phyloP scores from a whole-genome alignment of 495 filamentous ascomycete species.

The Talaromyces proteolyticus region DNA sequence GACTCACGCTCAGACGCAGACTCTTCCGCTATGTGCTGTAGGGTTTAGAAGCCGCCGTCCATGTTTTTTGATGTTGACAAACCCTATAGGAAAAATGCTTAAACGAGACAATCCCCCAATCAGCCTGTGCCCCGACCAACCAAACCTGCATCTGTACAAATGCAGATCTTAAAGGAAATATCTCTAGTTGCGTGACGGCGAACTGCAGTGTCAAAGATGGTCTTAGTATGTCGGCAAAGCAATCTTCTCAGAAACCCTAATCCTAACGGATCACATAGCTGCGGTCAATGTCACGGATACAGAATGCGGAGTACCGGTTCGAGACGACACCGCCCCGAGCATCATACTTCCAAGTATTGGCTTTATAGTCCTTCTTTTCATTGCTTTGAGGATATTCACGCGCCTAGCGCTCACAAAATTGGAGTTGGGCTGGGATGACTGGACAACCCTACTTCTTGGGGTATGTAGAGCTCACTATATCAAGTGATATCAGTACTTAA shows the following conservation, averaged over 20 bases:
- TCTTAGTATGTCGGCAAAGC: conserved; percentile 15
- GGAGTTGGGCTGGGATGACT: conserved; percentile 12
- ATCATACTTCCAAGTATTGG: background rate
- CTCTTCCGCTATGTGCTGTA: background rate
- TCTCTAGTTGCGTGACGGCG: conserved; percentile 9
- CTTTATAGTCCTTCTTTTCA: background rate
- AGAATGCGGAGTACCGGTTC: background rate
- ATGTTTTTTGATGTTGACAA: no score
- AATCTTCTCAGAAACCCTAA: no score
- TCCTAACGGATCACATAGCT: background rate
- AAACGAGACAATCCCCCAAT: background rate
- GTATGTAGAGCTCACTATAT: no score
- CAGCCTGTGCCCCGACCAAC: conserved; percentile 7
- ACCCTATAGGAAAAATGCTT: no score
- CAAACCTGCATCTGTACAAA: conserved; percentile 14
- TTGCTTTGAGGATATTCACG: no score
- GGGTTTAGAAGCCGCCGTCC: background rate
- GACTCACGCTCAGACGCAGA: background rate
- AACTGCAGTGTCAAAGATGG: conserved; percentile 11
- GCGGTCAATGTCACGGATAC: conserved; percentile 5
- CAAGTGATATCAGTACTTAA: no score
- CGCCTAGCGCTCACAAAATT: no score
- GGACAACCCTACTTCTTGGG: background rate
- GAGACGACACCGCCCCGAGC: background rate
- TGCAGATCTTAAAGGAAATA: conserved; percentile 7